Evolutionary conservation across 495 filamentous ascomycete genomes (phyloP).

Genomic region (Penicillium pancosmium): DNA sequence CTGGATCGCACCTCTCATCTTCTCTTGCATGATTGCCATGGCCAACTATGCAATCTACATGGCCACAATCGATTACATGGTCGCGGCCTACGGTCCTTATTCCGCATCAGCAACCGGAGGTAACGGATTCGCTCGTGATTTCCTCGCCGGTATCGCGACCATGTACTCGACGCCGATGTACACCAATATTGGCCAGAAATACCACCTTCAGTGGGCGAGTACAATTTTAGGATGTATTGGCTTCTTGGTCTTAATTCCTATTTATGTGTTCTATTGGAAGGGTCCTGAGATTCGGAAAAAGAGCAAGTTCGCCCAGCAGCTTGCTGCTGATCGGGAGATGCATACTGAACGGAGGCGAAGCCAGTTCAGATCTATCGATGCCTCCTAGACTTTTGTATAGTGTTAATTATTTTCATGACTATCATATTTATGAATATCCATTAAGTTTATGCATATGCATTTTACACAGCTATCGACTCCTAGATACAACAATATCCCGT

Average conservation of each 20-base stretch:
- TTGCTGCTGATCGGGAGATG: constrained; percentile 26
- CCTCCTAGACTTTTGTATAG: not conserved
- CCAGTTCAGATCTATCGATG: constrained; percentile 1
- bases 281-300: constrained; percentile 46
- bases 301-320: constrained; percentile 48
- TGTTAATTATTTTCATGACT: no score
- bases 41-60: constrained; percentile 76
- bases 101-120: constrained; percentile 78
- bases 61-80: constrained; percentile 86
- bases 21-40: constrained; percentile 63
- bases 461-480: no score
- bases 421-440: no score
- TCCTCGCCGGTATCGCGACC: constrained; percentile 49
- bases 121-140: constrained; percentile 57
- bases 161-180: constrained; percentile 51
- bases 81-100: constrained; percentile 77
- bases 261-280: constrained; percentile 55
- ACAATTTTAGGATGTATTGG: constrained; percentile 47
- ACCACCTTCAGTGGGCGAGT: constrained; percentile 44
- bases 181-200: constrained; percentile 33
- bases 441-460: no score
- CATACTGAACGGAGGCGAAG: constrained; percentile 15
- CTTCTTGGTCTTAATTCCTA: constrained; percentile 45
- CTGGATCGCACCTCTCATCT: constrained; percentile 65
- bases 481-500: no score